Evolutionary conservation across 371 early-diverging fungal genomes (phyloP).

Genomic region (Mortierella sp.): DNA sequence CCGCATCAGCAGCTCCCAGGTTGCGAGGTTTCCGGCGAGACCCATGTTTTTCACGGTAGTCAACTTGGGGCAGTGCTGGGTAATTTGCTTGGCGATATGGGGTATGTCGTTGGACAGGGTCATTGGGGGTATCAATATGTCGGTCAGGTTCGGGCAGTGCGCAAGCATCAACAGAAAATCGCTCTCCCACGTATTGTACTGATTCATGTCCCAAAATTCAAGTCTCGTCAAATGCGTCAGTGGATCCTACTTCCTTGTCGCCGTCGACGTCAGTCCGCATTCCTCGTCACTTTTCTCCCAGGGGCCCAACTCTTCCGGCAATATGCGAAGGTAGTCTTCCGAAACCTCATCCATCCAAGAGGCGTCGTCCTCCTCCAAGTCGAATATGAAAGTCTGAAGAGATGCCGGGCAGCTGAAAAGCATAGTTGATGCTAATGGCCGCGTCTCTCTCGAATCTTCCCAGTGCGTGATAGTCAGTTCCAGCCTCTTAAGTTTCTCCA

Average conservation of each 20-base stretch:
- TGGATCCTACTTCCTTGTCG: neutral
- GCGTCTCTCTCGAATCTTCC: too few species aligned
- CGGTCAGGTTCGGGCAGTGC: neutral
- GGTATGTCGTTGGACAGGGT: neutral
- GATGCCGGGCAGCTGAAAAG: neutral
- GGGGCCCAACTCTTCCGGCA: neutral
- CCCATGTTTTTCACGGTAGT: neutral
- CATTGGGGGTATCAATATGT: neutral
- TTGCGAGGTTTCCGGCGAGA: neutral
- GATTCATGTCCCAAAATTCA: neutral
- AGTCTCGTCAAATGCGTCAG: neutral
- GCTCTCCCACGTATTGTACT: neutral
- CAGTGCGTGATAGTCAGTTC: too few species aligned
- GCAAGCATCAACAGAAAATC: neutral
- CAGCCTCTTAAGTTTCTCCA: neutral
- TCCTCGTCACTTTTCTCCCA: neutral
- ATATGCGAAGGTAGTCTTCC: neutral
- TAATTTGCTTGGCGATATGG: neutral
- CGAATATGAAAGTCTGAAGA: neutral
- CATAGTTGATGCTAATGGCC: too few species aligned
- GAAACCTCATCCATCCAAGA: neutral
- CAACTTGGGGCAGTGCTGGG: neutral
- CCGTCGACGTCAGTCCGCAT: neutral
- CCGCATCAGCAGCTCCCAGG: neutral
- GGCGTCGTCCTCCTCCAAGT: neutral